These are phyloP conservation scores for Penstemon barbatus DNA, from an alignment of 257 asterid genomes.

Conservation along the genomic window DNA sequence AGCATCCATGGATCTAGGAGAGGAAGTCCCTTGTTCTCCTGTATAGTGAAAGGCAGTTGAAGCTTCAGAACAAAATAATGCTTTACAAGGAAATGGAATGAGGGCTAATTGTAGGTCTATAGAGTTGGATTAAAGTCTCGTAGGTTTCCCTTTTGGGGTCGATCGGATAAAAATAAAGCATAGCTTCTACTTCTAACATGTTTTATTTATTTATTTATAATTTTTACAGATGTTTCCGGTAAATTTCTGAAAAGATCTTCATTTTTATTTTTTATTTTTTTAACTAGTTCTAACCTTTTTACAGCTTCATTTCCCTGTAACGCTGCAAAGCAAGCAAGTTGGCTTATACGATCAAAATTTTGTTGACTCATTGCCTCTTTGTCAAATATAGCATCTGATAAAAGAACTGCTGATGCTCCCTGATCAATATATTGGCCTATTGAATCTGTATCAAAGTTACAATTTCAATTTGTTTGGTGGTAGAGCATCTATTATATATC, in stretches of 20 bases:
- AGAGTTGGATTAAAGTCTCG: no score
- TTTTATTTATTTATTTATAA: no score
- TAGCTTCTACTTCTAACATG: no score
- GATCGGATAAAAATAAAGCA: no score
- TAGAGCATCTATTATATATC: background rate
- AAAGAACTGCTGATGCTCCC: slow-evolving; percentile 78
- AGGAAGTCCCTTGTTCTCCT: slow-evolving; percentile 21
- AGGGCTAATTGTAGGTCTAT: no score
- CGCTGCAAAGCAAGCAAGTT: slow-evolving; percentile 55
- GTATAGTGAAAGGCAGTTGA: slow-evolving; percentile 1
- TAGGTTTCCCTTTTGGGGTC: no score
- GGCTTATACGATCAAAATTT: slow-evolving; percentile 44
- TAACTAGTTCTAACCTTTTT: slow-evolving; percentile 35
- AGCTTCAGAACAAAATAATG: background rate
- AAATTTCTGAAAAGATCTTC: no score
- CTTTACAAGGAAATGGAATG: background rate
- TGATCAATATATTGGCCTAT: slow-evolving; percentile 49
- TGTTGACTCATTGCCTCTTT: slow-evolving; percentile 50
- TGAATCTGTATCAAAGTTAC: slow-evolving; percentile 45
- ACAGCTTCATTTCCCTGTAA: slow-evolving; percentile 49
- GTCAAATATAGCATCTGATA: slow-evolving; percentile 85
- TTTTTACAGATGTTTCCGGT: no score
- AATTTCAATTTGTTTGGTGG: background rate
- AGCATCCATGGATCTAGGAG: background rate
- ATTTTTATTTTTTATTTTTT: no score